Evolutionary conservation across 2,329 filamentous ascomycete species (phyloP).

Genomic region (Hymenoscyphus infarciens): DNA sequence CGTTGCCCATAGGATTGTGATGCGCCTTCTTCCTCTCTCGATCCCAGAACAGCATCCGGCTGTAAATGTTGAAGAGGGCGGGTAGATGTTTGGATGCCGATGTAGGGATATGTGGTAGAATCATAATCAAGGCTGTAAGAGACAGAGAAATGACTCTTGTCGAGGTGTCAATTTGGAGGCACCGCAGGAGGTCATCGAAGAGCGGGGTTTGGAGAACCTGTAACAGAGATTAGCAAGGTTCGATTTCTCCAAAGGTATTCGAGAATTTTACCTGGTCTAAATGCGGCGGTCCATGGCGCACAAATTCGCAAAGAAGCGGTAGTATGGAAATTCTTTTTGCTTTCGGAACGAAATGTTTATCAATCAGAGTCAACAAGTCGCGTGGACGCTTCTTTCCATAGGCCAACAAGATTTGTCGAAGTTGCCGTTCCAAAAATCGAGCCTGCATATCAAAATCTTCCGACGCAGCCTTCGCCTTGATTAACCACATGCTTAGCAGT

Average conservation of each 20-base stretch:
- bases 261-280: slow-evolving; percentile 51
- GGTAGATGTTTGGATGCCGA: slow-evolving; percentile 66
- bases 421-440: slow-evolving; percentile 42
- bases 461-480: slow-evolving; percentile 40
- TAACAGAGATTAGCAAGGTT: not conserved
- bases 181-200: slow-evolving; percentile 67
- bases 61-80: slow-evolving; percentile 77
- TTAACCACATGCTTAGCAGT: slow-evolving; percentile 55
- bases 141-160: slow-evolving; percentile 73
- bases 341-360: slow-evolving; percentile 62
- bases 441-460: slow-evolving; percentile 42
- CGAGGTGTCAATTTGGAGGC: slow-evolving; percentile 73
- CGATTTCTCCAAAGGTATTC: not conserved
- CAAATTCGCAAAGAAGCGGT: slow-evolving; percentile 66
- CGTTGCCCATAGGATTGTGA: slow-evolving; percentile 10
- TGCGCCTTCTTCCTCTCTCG: slow-evolving; percentile 28
- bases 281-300: slow-evolving; percentile 75
- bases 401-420: slow-evolving; percentile 42
- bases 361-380: slow-evolving; percentile 62
- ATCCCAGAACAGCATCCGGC: slow-evolving; percentile 76
- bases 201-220: slow-evolving; percentile 63
- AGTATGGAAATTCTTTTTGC: slow-evolving; percentile 62
- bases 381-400: slow-evolving; percentile 66
- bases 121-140: slow-evolving; percentile 73
- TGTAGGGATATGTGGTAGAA: slow-evolving; percentile 75